Base-by-base conservation (phyloP, 257 asterid species). In the Vinca minor region DNA sequence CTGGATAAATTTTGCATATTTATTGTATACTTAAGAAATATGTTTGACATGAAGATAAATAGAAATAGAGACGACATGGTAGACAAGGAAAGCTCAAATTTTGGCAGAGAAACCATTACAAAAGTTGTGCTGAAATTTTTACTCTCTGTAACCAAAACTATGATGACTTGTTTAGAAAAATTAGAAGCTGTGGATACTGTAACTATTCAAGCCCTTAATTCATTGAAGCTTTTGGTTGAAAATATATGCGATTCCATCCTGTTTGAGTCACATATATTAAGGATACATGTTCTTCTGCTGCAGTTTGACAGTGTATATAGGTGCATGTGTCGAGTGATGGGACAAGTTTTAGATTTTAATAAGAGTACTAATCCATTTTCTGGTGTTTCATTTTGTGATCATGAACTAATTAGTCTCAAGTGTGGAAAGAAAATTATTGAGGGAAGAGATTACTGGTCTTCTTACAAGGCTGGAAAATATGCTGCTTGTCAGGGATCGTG, bases 401-500 rank as follows among this genome's bases (percentile, higher is more conserved):
- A 76, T 64, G 95, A 87, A 73, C 69, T 64, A 58, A 56, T 67
- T 67, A 63, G 81, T 52, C 25, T 73, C 67, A 83, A 73, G 67
- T 78, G 70, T 78, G 90, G 76, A 34, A 78, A 77, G 61, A 78
- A 72, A 68, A 60, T 85, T 53, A 63, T 85, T 64, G 84, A 48
- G 76, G 52, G 44, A 71, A 75, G 72, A 25, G 81, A 73, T 72
- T 62, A 81, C 72, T 93, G 96, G 97, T 61, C 64, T 44, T 76
- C 76, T 50, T 93, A 89, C 71, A 82, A 83, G 72, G 87, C 85
- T 66, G 98, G 90, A 72, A 87, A 76, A 79, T 73, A 39, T 71
- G 95, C 96, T 17, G 85, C 83, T 49, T 82, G 87, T 69, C 87
- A 74, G 38, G 98, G 98, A 70, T 87, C 89, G 45, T 93, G 97